Base-by-base conservation (phyloP, 1,139 yeast species). In the Suhomyces ambrosiae region DNA sequence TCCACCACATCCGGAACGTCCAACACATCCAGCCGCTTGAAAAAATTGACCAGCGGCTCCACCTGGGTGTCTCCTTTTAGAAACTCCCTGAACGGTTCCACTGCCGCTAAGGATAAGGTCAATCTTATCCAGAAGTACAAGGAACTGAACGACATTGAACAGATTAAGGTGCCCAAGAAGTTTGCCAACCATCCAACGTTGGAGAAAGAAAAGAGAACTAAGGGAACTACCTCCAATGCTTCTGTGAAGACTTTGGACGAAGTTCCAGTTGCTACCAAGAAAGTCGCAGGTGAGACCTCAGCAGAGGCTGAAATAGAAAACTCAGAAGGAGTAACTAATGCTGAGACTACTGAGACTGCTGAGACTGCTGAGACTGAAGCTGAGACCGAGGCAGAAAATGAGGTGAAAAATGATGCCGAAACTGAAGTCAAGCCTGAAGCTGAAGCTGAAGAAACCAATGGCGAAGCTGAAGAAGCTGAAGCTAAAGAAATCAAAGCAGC, bases 51-150 rank as follows among this genome's bases (percentile, higher is more conserved):
- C 13, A 49, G 64, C 24, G 58, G 65, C 30, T 58, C 63, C 17
- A 54, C 62, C 5, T 76, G 81, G 81, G 68, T 71, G 9, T 74
- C 81, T 5, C 81, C 81, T 7, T 76, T 76, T 46, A 69, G 82
- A 56, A 53, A 58, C 22, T 16, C 16, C 26, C 22, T 28, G 17
- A 38, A 37, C 12, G 39, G 32, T 11, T n/a, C 42, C 16, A 47
- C 57, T 24, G 39, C 52, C 14, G 37, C 41, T 38, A 41, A 47
- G 33, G 38, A 41, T 31, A 50, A 49, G 41, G 61, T 60, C 51
- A 63, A 64, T 47, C 58, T 61, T 44, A 54, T 62, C 44, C 63
- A 71, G 44, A 64, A 66, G 46, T 50, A 43, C 43, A 60, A 61
- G 46, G 64, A 65, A 11, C 54, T 59, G 26, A 71, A 71, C 49